Conservation (phyloP, 495 filamentous ascomycete species). For the Aspergillus avenaceus region DNA sequence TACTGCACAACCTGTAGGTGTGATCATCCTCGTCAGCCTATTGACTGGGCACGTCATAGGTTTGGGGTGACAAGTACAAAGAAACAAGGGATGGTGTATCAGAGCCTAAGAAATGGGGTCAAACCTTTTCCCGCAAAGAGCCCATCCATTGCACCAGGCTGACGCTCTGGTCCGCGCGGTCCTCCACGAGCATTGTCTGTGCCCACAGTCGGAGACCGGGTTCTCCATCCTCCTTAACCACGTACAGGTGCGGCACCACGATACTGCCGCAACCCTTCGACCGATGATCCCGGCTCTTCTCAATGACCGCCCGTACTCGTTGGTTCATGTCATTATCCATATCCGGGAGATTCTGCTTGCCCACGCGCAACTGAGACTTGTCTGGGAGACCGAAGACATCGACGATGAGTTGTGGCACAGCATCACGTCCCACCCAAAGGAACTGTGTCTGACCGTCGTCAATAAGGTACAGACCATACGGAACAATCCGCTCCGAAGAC, state of each 20-base stretch:
- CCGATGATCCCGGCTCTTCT: slow-evolving; percentile 86
- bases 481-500: slow-evolving; percentile 79
- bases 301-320: slow-evolving; percentile 78
- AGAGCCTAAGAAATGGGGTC: slow-evolving; percentile 27
- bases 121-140: slow-evolving; percentile 90
- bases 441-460: slow-evolving; percentile 98
- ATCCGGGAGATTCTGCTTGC: slow-evolving; percentile 80
- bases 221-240: slow-evolving; percentile 93
- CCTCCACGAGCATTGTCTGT: slow-evolving; percentile 91
- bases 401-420: slow-evolving; percentile 78
- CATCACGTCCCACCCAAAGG: slow-evolving; percentile 91
- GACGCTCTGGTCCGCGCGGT: slow-evolving; percentile 87
- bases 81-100: slow-evolving; percentile 2
- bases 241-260: slow-evolving; percentile 83
- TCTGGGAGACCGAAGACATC: slow-evolving; percentile 89
- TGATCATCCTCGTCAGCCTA: slow-evolving; percentile 23
- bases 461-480: slow-evolving; percentile 94
- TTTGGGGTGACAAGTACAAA: slow-evolving; percentile 7
- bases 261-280: slow-evolving; percentile 86
- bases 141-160: slow-evolving; percentile 94
- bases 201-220: slow-evolving; percentile 94
- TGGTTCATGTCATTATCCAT: slow-evolving; percentile 97
- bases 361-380: slow-evolving; percentile 77
- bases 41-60: slow-evolving; percentile 9
- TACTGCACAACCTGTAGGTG: slow-evolving; percentile 29